Evolutionary conservation across 768 basidiomycete genomes (phyloP).

Genomic region (Daedalea quercina): DNA sequence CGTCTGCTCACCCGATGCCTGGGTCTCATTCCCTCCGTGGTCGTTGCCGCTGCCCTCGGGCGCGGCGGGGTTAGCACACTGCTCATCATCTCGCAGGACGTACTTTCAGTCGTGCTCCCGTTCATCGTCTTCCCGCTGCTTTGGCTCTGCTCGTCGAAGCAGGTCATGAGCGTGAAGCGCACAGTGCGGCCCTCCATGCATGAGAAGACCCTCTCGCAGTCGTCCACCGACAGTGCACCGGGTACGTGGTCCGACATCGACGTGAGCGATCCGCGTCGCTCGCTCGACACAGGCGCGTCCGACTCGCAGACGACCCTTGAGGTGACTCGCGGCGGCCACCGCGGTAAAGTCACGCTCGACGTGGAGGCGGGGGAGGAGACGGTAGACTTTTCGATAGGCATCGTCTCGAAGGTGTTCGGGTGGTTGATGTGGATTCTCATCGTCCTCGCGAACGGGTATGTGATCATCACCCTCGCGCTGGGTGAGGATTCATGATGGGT

Average conservation of each 20-base stretch:
- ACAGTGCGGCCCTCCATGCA: too few species aligned
- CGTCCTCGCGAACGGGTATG: slow-evolving; percentile 70
- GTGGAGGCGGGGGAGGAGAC: slow-evolving; percentile 25
- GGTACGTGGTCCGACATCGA: too few species aligned
- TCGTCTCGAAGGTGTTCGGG: slow-evolving; percentile 42
- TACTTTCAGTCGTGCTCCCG: slow-evolving; percentile 76
- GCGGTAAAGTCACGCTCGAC: too few species aligned
- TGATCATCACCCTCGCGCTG: slow-evolving; percentile 51
- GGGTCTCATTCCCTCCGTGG: slow-evolving; percentile 76
- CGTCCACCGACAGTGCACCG: too few species aligned
- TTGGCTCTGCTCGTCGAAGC: slow-evolving; percentile 58
- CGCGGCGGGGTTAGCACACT: slow-evolving; percentile 63
- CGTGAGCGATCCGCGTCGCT: too few species aligned
- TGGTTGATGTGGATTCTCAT: slow-evolving; percentile 59
- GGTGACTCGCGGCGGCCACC: too few species aligned
- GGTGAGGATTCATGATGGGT: slow-evolving; percentile 27
- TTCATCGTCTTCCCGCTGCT: slow-evolving; percentile 79
- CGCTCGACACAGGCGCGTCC: too few species aligned
- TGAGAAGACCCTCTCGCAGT: too few species aligned
- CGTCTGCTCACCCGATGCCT: slow-evolving; percentile 77
- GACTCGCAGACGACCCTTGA: too few species aligned
- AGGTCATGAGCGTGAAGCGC: slow-evolving; percentile 61
- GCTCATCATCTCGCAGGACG: slow-evolving; percentile 83
- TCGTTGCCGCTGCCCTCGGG: slow-evolving; percentile 70
- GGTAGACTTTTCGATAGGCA: slow-evolving; percentile 62